Base-by-base conservation (phyloP, 192 early-diverging fungal genomes). In the Entophlyctis helioformis region DNA sequence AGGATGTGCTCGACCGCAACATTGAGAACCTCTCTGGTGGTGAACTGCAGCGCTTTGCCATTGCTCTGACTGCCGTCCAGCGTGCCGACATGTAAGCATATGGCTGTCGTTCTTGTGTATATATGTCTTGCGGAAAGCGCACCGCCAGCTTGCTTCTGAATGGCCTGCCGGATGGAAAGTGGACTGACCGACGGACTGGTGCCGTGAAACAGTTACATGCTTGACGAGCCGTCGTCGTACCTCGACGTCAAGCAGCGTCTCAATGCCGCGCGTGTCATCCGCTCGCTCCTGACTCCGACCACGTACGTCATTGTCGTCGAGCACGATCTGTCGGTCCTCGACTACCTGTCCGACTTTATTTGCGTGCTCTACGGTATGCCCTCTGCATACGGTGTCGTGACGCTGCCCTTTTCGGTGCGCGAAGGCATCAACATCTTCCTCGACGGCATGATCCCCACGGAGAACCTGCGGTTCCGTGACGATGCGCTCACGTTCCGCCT, bases 191-290 rank as follows among this genome's bases (percentile, higher is more conserved):
- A n/a, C n/a, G n/a, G n/a, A n/a, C n/a, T n/a, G n/a, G n/a, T n/a
- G n/a, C n/a, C n/a, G n/a, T n/a, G n/a, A n/a, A 25, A 31, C 60
- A 82, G 82, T 37, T 94, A 92, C 70, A 95, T 97, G 94, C 91
- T 92, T 63, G 94, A 97, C 63, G 94, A 97, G 68, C 94, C 94
- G 40, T 97, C 94, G 31, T 87, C 83, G 36, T 97, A 95, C 60
- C 63, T 97, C 48, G 94, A 97, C 69, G 94, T 97, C 39, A 97
- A 94, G 81, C 94, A 97, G 72, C 87, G 94, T 76, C 71, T 97
- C 60, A 95, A 94, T 55, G 94, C 94, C 44, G 90, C 91, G 48
- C 68, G 75, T 27, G 85, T 91, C 19, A 93, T 97, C 56, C 89
- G 91, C 39, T 76, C 78, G 31, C 59, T 97, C 44, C 69, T 94